Percentiles rank a stretch among this genome's conserved stretches.
Conservation (phyloP, 1,139 yeast genomes). For the Taphrina flavorubra region DNA sequence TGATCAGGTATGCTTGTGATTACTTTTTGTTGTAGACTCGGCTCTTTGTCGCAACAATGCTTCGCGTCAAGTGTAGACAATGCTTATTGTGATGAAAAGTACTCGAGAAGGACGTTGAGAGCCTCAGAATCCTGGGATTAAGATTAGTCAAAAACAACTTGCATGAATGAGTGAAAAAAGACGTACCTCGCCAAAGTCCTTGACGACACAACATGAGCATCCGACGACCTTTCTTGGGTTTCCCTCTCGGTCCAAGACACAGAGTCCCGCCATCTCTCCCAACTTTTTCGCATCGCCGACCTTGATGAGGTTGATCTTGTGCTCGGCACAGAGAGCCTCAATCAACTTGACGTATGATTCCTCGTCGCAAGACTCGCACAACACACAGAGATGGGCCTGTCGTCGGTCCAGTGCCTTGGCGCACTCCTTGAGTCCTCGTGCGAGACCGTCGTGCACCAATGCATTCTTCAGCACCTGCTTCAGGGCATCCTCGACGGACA, state of each 20-base stretch:
- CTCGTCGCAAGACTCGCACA: constrained; percentile 98
- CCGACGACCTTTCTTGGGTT: constrained; percentile 99
- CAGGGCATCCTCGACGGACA: constrained; percentile 98
- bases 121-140: constrained; percentile 99
- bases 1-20: no score
- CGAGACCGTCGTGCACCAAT: constrained; percentile 98
- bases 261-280: constrained; percentile 99
- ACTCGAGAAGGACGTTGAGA: constrained; percentile 57
- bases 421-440: constrained; percentile 99
- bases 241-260: constrained; percentile 99
- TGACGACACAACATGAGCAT: constrained; percentile 99
- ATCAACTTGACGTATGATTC: constrained; percentile 95
- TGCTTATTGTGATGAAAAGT: constrained; percentile 27
- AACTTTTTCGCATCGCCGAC: constrained; percentile 99
- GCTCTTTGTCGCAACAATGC: not conserved
- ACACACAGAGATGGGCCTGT: constrained; percentile 97
- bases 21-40: not conserved
- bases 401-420: constrained; percentile 98
- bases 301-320: constrained; percentile 97
- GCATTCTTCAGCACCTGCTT: constrained; percentile 98
- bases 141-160: constrained; percentile 48
- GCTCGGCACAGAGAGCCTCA: constrained; percentile 98
- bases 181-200: constrained; percentile 51
- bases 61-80: not conserved
- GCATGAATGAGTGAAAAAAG: not conserved